Base-by-base conservation (phyloP, 345 rosid genomes). In the Ceriops decandra region DNA sequence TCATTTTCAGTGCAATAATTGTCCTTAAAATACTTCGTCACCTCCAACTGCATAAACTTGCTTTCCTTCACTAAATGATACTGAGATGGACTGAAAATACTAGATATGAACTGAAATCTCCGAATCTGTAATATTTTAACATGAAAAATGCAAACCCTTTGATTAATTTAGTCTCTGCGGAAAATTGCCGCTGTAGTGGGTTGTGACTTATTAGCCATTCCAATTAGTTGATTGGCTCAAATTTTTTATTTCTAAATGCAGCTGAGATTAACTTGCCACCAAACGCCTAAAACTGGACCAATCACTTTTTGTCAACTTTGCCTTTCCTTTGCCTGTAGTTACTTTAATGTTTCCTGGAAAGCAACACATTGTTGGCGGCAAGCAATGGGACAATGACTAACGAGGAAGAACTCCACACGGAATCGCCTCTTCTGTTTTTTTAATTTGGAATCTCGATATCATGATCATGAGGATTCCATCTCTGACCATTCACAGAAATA, bases 381-480 rank as follows among this genome's bases (percentile, higher is more conserved):
- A 62, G 62, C 67, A 38, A 53, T 27, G 26, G n/a, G n/a, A 62
- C 10, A 36, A 52, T 24, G 60, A 33, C 36, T 7, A 7, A 33
- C 36, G 36, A 31, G 35, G 49, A 53, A 13, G 51, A 42, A 56
- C 13, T 42, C 9, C 22, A 20, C 66, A 70, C 20, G 31, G 62
- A 70, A 21, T 61, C 33, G n/a, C 52, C 20, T 5, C 51, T 52
- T 28, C 47, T 35, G 5, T 36, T 19, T 21, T 26, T 53, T 27
- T n/a, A 20, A 27, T 28, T 27, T 20, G 56, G 74, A 63, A 36
- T 63, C 62, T 52, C 36, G 26, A 30, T 62, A n/a, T 52, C 56
- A 10, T 8, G 52, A 19, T 6, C 24, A 19, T 21, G 28, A 31
- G 52, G 58, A 60, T 31, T 60, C 66, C 66, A 60, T 0, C 57